Evolutionary conservation across 306 rosid species (phyloP), one percentile per base, ranked within the genome.

Genomic region (Pyrus betulifolia): DNA sequence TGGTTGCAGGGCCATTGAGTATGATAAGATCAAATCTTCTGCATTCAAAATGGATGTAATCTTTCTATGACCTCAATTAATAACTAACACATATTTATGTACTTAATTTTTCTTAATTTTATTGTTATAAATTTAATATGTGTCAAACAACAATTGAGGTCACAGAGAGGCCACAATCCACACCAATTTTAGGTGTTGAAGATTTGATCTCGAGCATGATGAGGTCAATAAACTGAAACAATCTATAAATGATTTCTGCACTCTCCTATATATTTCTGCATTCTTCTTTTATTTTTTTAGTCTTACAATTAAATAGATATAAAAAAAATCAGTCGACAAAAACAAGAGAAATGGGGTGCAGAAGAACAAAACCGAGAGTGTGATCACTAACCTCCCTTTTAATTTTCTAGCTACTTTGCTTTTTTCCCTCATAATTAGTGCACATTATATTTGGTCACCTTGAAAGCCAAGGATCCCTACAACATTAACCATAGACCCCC

Each of bases 391-490:
- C 28, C 28, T 25, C n/a, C 6, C n/a, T 30, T 19, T 35, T 31
- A 27, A n/a, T 54, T 62, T 71, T 31, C 12, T 35, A 31, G 28
- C 2, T 28, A 27, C 17, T 79, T n/a, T 79, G 63, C 63, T 22
- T 25, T 58, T 11, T 11, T 23, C 23, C 15, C 15, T 22, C 63
- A 23, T 4, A 9, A 60, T 46, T 62, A 21, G 69, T 23, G 22
- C 59, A 42, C 31, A 17, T 55, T 27, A 61, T 18, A 11, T 66
- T 35, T 65, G 67, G 67, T 72, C 51, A 40, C 67, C 77, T 73
- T 73, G 57, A 42, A 73, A 40, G 69, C 77, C 69, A 73, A 59
- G 77, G 40, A 23, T 40, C 55, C 76, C 55, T 38, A 35, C 21
- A 21, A 64, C 44, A 22, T 11, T 17, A 17, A 17, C 27, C 11